A percentile compares a stretch with the other conserved stretches of the same genome.
Conservation (phyloP, 2,329 filamentous ascomycete species). For the Venturia effusa region DNA sequence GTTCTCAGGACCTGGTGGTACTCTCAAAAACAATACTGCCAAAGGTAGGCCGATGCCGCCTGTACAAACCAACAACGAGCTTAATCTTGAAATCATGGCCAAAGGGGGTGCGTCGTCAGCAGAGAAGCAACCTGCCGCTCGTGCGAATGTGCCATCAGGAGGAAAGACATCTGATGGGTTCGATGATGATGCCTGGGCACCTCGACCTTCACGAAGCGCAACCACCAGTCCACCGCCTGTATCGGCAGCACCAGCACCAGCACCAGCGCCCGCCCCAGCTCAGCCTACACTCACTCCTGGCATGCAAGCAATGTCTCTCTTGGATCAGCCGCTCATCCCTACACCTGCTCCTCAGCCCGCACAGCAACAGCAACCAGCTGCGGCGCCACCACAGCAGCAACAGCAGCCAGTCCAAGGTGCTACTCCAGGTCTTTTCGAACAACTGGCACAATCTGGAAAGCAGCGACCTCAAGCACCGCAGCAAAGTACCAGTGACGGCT, state of each 20-base stretch:
- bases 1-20: constrained; percentile 87
- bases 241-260: constrained; percentile 23
- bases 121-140: constrained; percentile 38
- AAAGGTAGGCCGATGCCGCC: constrained; percentile 81
- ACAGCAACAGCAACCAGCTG: constrained; percentile 37
- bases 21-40: constrained; percentile 84
- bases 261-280: constrained; percentile 29
- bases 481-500: constrained; percentile 38
- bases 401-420: constrained; percentile 18
- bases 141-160: constrained; percentile 36
- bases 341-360: constrained; percentile 33
- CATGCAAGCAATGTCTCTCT: constrained; percentile 56
- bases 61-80: constrained; percentile 73
- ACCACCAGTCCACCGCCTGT: constrained; percentile 30
- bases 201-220: constrained; percentile 45
- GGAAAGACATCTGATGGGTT: constrained; percentile 53
- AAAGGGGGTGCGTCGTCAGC: constrained; percentile 34
- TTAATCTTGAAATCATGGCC: constrained; percentile 79
- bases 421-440: constrained; percentile 17
- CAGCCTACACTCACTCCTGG: constrained; percentile 54
- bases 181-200: constrained; percentile 95
- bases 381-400: constrained; percentile 27
- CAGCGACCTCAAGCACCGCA: constrained; percentile 65
- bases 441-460: constrained; percentile 31
- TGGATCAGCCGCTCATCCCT: constrained; percentile 48